phyloP scores from a whole-genome alignment of 495 filamentous ascomycete genomes.

The Staphylotrichum longicolle region DNA sequence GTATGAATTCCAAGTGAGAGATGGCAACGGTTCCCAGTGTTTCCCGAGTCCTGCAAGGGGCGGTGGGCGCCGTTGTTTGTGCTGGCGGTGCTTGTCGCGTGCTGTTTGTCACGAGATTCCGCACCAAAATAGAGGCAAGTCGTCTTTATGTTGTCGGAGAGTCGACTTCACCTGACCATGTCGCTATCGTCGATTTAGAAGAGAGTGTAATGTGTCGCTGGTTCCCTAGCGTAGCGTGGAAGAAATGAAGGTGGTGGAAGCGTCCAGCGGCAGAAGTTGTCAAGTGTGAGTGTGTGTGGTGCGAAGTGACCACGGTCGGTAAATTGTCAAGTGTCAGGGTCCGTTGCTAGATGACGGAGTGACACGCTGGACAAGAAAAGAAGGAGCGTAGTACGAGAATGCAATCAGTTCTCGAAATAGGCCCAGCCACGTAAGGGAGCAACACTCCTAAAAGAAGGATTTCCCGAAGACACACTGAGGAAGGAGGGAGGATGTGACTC shows the following conservation, averaged over 20 bases:
- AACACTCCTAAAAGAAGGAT: not conserved
- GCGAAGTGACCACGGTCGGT: not conserved
- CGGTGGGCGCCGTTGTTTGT: not conserved
- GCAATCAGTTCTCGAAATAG: not conserved
- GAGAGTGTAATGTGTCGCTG: constrained; percentile 6
- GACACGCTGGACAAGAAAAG: not conserved
- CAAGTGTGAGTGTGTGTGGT: not conserved
- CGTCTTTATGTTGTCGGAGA: not conserved
- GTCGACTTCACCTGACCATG: constrained; percentile 1
- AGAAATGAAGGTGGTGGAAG: constrained; percentile 11
- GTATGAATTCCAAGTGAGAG: not conserved
- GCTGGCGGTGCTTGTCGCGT: constrained; percentile 4
- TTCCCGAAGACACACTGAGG: not conserved
- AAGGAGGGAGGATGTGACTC: constrained; percentile 5
- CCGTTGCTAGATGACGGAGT: constrained; percentile 4
- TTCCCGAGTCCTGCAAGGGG: constrained; percentile 15
- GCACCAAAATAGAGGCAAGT: not conserved
- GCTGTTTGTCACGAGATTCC: not conserved
- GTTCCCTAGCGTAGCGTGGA: not conserved
- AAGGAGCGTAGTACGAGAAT: constrained; percentile 3
- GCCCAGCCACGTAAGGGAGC: constrained; percentile 6
- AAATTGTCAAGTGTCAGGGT: not conserved
- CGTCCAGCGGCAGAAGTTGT: constrained; percentile 10
- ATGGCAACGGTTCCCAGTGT: constrained; percentile 7
- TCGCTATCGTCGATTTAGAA: not conserved